Base-by-base conservation (phyloP, 2,329 filamentous ascomycete genomes). In the Westerdykella sp. region DNA sequence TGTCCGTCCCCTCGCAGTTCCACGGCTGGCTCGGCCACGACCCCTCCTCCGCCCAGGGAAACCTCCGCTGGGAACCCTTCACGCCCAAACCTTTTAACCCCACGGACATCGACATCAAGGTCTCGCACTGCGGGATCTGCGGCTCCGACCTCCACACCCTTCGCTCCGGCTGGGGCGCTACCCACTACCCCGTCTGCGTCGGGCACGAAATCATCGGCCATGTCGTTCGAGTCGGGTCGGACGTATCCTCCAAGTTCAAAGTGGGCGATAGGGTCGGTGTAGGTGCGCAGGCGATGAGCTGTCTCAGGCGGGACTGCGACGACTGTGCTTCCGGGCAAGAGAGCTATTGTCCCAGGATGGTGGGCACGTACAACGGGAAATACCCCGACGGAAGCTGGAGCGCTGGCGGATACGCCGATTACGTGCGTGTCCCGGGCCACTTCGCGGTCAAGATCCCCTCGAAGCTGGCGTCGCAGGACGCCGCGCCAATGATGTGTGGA, bases 401-500 rank as follows among this genome's bases (percentile, higher is more conserved):
- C 1, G 84, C 85, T 54, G 86, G 86, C 3, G 85, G 72, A 1
- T 81, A 79, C 50, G 76, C 76, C 6, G 67, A 72, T 40, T 73
- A 77, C 47, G 74, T 74, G 57, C 73, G 81, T 13, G 74, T 73
- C 0, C 73, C 74, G 1, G 70, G 67, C 13, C 75, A 78, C 52
- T 89, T 87, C 50, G 74, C 73, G 0, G 68, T 80, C 55, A 73
- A 69, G 56, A 80, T 82, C 45, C 79, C 79, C 0, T 70, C 74
- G 12, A 59, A 47, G 0, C 48, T 82, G 22, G 55, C 65, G 1
- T 73, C 68, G 23, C 72, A 70, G 9, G 69, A 74, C 44, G 78
- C 77, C 1, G 78, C 85, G 1, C 85, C 86, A 1, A 80, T 93
- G 71, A 73, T 91, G 22, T 91, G 87, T 59, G 87, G 81, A 1